A percentile compares a stretch with the other conserved stretches of the same genome.
Evolutionary conservation across 2,329 filamentous ascomycete genomes (phyloP).

Genomic region (Grosmannia clavigera): DNA sequence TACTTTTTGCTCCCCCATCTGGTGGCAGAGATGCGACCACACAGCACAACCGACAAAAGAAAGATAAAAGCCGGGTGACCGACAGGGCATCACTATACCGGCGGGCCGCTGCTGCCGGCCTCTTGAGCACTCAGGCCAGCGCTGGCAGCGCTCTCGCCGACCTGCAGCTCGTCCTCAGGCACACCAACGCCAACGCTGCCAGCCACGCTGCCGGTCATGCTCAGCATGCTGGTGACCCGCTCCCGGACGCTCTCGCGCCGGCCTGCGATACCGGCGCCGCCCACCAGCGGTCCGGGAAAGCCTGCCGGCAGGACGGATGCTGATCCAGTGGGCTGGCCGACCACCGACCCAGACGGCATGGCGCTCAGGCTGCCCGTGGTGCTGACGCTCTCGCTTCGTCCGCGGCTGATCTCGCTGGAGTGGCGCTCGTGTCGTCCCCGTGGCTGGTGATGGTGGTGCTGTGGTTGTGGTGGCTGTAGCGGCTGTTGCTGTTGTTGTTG

Average conservation of each 20-base stretch:
- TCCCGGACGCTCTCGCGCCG: constrained; percentile 31
- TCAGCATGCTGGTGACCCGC: constrained; percentile 33
- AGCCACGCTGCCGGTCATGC: constrained; percentile 24
- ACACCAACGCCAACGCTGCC: constrained; percentile 39
- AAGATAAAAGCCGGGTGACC: neutral
- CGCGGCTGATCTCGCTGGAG: constrained; percentile 32
- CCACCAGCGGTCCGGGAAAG: constrained; percentile 14
- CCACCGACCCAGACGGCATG: constrained; percentile 12
- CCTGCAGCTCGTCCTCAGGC: constrained; percentile 45
- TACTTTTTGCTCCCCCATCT: neutral
- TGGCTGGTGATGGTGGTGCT: constrained; percentile 31
- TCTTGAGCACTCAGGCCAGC: constrained; percentile 18
- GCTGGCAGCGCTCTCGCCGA: constrained; percentile 51
- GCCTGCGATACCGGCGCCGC: constrained; percentile 32
- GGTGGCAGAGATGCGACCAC: neutral
- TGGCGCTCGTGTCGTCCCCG: constrained; percentile 30
- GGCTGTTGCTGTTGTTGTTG: neutral
- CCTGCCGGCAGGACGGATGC: constrained; percentile 7
- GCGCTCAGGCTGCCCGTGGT: constrained; percentile 36
- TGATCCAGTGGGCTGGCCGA: constrained; percentile 7
- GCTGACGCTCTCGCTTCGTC: constrained; percentile 38
- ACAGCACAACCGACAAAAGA: neutral
- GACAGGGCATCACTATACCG: neutral
- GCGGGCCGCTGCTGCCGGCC: neutral
- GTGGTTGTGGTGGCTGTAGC: neutral